These are phyloP conservation scores for Quercus cerris DNA, from an alignment of 306 rosid genomes.

Conservation along the genomic window DNA sequence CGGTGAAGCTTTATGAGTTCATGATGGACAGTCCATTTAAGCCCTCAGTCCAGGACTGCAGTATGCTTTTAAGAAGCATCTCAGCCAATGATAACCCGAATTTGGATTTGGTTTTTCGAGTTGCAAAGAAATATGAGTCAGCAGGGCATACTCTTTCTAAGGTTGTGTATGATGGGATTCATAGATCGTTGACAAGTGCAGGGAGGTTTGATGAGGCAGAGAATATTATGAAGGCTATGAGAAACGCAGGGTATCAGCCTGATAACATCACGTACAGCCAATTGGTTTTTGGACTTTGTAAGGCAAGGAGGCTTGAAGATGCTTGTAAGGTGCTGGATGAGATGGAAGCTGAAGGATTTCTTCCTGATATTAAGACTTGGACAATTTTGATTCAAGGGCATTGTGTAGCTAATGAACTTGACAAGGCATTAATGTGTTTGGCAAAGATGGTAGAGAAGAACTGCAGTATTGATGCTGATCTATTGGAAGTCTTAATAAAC, in stretches of 20 bases:
- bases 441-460: conserved; percentile 64
- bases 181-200: conserved; percentile 63
- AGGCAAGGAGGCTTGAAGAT: conserved; percentile 62
- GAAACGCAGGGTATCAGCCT: conserved; percentile 70
- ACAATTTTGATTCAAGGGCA: conserved; percentile 88
- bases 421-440: conserved; percentile 57
- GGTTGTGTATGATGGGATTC: conserved; percentile 78
- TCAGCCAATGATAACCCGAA: conserved; percentile 46
- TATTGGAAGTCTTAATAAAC: conserved; percentile 54
- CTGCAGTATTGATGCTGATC: conserved; percentile 62
- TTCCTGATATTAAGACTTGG: conserved; percentile 90
- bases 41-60: conserved; percentile 64
- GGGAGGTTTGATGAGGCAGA: conserved; percentile 82
- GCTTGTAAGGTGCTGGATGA: conserved; percentile 68
- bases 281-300: conserved; percentile 78
- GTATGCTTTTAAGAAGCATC: conserved; percentile 44
- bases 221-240: conserved; percentile 47
- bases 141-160: conserved; percentile 53
- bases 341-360: conserved; percentile 73
- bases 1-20: conserved; percentile 82
- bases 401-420: conserved; percentile 65
- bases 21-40: conserved; percentile 86
- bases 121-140: conserved; percentile 62
- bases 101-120: conserved; percentile 59
- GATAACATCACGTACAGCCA: conserved; percentile 87